A percentile compares a stretch with the other conserved stretches of the same genome.
Conservation (phyloP, 2,329 filamentous ascomycete genomes). For the Aspergillus phoenicis region DNA sequence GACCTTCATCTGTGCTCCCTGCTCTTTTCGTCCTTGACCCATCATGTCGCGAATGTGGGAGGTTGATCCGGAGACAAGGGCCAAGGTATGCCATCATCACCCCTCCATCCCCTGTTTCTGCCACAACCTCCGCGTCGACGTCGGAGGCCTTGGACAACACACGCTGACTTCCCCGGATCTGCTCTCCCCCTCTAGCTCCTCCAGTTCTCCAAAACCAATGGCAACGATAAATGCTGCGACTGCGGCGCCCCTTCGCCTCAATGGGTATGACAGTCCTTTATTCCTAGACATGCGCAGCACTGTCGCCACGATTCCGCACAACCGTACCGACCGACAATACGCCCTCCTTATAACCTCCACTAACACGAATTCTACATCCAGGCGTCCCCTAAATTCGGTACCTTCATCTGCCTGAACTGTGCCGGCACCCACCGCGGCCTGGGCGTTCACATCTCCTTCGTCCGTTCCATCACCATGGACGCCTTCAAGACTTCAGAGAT, state of each 20-base stretch:
- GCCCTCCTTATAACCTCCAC: not conserved
- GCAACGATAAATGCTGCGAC: constrained; percentile 91
- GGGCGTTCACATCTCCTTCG: constrained; percentile 97
- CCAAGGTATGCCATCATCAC: constrained; percentile 66
- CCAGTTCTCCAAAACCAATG: constrained; percentile 84
- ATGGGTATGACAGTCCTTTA: constrained; percentile 67
- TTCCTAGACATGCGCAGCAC: too few relatives aligned
- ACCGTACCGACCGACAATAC: not conserved
- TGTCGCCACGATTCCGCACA: constrained; percentile 5
- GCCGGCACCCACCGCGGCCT: constrained; percentile 92
- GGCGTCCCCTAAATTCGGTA: constrained; percentile 90
- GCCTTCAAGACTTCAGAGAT: constrained; percentile 94
- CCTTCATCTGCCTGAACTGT: constrained; percentile 97
- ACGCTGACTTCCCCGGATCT: constrained; percentile 5
- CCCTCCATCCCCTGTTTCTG: constrained; percentile 1
- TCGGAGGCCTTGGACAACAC: constrained; percentile 15
- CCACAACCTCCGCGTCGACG: not conserved
- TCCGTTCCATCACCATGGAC: constrained; percentile 97
- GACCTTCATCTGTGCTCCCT: not conserved
- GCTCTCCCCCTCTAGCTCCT: constrained; percentile 65
- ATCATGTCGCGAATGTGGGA: constrained; percentile 85
- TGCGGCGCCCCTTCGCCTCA: constrained; percentile 94
- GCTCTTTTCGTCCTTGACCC: not conserved
- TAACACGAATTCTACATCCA: constrained; percentile 30
- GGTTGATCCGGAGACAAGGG: constrained; percentile 94